Percentiles rank a stretch among this genome's conserved stretches.
Evolutionary conservation across 495 filamentous ascomycete species (phyloP).

Genomic region (Immersiella caudata): DNA sequence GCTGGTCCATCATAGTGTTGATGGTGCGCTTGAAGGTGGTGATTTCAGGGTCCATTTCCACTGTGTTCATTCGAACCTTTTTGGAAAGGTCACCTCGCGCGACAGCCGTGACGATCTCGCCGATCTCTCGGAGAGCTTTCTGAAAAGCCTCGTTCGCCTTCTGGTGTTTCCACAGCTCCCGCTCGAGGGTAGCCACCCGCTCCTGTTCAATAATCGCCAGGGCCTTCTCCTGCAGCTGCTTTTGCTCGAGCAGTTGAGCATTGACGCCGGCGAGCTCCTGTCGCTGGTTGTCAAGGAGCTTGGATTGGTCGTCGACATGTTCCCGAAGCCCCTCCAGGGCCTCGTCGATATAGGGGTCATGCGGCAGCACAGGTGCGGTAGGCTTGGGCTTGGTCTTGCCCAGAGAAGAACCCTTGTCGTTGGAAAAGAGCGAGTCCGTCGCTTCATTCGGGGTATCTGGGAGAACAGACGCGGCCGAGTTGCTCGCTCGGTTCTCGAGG

Average conservation of each 20-base stretch:
- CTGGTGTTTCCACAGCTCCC: conserved; percentile 93
- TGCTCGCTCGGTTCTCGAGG: conserved; percentile 66
- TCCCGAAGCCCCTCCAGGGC: conserved; percentile 72
- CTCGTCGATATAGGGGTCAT: conserved; percentile 59
- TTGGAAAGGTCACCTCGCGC: conserved; percentile 96
- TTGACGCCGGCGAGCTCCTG: conserved; percentile 71
- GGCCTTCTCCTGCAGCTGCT: conserved; percentile 64
- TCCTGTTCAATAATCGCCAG: conserved; percentile 57
- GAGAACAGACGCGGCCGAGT: conserved; percentile 53
- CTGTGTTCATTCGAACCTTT: conserved; percentile 93
- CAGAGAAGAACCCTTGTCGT: conserved; percentile 39
- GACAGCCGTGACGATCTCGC: conserved; percentile 93
- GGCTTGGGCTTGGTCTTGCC: conserved; percentile 27
- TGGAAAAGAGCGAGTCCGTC: conserved; percentile 56
- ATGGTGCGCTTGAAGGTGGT: conserved; percentile 97
- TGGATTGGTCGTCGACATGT: conserved; percentile 77
- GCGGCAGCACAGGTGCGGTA: conserved; percentile 28
- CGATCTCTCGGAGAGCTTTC: conserved; percentile 95
- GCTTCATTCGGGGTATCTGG: conserved; percentile 67
- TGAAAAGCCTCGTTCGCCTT: conserved; percentile 99
- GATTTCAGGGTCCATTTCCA: conserved; percentile 99
- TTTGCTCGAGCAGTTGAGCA: conserved; percentile 67
- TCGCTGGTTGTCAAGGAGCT: conserved; percentile 73
- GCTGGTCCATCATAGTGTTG: conserved; percentile 99
- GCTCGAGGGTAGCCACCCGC: conserved; percentile 66